Evolutionary conservation across 2,329 filamentous ascomycete species (phyloP).

Genomic region (Monosporascus sp.): DNA sequence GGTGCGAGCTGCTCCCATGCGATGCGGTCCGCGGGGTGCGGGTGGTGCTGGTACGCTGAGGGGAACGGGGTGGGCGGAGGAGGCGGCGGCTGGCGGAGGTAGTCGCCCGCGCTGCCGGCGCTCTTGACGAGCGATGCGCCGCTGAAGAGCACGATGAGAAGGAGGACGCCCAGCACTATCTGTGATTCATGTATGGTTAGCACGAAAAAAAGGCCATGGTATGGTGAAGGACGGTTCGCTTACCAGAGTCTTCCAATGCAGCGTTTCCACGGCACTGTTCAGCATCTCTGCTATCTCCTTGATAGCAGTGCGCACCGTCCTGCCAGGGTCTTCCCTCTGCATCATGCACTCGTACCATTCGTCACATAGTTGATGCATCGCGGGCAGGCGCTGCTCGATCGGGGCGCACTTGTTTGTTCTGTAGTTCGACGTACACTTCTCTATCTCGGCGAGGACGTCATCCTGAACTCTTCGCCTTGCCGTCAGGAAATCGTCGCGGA

Average conservation of each 20-base stretch:
- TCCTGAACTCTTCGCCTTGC: conserved; percentile 65
- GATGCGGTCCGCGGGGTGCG: conserved; percentile 16
- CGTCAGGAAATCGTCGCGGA: conserved; percentile 69
- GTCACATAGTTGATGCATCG: conserved; percentile 66
- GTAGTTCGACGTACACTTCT: conserved; percentile 69
- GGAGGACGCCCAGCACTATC: conserved; percentile 22
- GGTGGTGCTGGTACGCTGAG: conserved; percentile 11
- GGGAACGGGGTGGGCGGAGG: conserved; percentile 14
- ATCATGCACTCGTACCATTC: conserved; percentile 88
- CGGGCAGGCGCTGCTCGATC: conserved; percentile 60
- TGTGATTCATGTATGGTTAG: conserved; percentile 11
- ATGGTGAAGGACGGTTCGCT: conserved; percentile 16
- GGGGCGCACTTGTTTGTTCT: conserved; percentile 69
- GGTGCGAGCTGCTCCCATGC: conserved; percentile 25
- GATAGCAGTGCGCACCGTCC: conserved; percentile 74
- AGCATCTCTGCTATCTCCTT: conserved; percentile 89
- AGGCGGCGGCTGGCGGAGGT: conserved; percentile 14
- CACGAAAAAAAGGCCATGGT: neutral
- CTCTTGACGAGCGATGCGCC: conserved; percentile 25
- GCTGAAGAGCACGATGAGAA: conserved; percentile 24
- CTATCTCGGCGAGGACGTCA: conserved; percentile 67
- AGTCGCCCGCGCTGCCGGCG: conserved; percentile 17
- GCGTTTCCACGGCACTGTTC: conserved; percentile 87
- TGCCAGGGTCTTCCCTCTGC: conserved; percentile 72
- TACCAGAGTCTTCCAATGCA: conserved; percentile 73